These are phyloP conservation scores for Hibiscus syriacus DNA, from an alignment of 345 rosid species.

Conservation along the genomic window DNA sequence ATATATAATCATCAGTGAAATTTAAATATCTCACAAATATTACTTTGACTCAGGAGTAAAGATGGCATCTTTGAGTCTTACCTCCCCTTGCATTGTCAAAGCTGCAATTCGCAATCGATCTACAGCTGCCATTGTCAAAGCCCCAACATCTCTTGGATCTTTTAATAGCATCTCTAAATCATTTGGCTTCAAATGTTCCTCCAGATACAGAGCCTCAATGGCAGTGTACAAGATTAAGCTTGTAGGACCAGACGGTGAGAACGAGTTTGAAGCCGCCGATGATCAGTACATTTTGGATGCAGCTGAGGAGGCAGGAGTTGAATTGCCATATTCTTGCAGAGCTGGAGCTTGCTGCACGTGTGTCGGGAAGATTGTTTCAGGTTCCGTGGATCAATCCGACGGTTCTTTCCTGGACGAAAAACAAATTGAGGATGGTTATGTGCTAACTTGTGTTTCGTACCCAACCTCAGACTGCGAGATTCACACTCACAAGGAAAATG, in stretches of 20 bases:
- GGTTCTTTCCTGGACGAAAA: conserved; percentile 72
- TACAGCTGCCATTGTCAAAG: conserved; percentile 18
- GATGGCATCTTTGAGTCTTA: conserved; percentile 45
- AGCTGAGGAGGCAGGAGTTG: conserved; percentile 73
- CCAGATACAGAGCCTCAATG: conserved; percentile 42
- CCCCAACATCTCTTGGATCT: conserved; percentile 38
- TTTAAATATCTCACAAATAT: not conserved
- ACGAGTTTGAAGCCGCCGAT: conserved; percentile 56
- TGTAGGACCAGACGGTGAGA: conserved; percentile 52
- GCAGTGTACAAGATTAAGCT: conserved; percentile 67
- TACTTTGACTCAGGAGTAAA: conserved; percentile 17
- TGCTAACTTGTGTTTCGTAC: conserved; percentile 72
- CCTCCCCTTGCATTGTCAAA: conserved; percentile 40
- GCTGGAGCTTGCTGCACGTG: conserved; percentile 94
- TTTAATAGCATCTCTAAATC: conserved; percentile 39
- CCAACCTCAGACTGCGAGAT: conserved; percentile 75
- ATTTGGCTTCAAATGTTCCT: conserved; percentile 53
- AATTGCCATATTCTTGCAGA: conserved; percentile 84
- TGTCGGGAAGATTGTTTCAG: conserved; percentile 56
- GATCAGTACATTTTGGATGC: conserved; percentile 70
- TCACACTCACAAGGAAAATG: conserved; percentile 75
- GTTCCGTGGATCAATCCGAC: conserved; percentile 74
- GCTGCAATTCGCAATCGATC: conserved; percentile 31
- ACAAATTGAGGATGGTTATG: conserved; percentile 46
- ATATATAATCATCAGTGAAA: not conserved